phyloP scores from a whole-genome alignment of 768 basidiomycete species.

The Paxillus ammoniavirescens region DNA sequence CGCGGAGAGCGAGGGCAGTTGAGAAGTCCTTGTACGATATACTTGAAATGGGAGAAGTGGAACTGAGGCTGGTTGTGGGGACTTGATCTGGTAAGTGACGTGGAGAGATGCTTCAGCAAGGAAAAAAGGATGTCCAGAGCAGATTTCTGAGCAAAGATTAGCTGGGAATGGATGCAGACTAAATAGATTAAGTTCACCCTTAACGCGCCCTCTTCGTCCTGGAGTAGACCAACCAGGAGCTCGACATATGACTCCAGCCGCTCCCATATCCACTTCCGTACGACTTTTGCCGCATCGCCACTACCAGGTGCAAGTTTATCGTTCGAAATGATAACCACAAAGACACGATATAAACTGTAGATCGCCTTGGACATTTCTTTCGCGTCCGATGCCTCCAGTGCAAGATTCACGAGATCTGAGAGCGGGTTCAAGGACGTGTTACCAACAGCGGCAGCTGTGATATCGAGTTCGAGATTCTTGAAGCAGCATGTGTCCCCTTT shows the following conservation, averaged over 20 bases:
- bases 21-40: slow-evolving; percentile 58
- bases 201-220: slow-evolving; percentile 73
- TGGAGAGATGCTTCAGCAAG: slow-evolving; percentile 75
- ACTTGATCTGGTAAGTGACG: slow-evolving; percentile 47
- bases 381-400: slow-evolving; percentile 46
- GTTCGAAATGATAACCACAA: slow-evolving; percentile 58
- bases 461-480: slow-evolving; percentile 50
- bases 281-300: slow-evolving; percentile 53
- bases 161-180: not conserved
- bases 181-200: slow-evolving; percentile 49
- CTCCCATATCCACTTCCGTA: slow-evolving; percentile 80
- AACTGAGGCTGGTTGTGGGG: slow-evolving; percentile 56
- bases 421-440: slow-evolving; percentile 74
- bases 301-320: slow-evolving; percentile 53
- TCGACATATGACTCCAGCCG: slow-evolving; percentile 68
- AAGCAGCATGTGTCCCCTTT: slow-evolving; percentile 26
- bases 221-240: slow-evolving; percentile 65
- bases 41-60: slow-evolving; percentile 65
- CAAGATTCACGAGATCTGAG: slow-evolving; percentile 67
- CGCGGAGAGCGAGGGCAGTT: slow-evolving; percentile 55
- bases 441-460: slow-evolving; percentile 51
- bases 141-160: slow-evolving; percentile 48
- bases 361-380: slow-evolving; percentile 68
- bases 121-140: slow-evolving; percentile 76
- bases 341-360: slow-evolving; percentile 80